These are phyloP conservation scores for Boletus huronensis DNA, from an alignment of 768 basidiomycete genomes.

Conservation along the genomic window DNA sequence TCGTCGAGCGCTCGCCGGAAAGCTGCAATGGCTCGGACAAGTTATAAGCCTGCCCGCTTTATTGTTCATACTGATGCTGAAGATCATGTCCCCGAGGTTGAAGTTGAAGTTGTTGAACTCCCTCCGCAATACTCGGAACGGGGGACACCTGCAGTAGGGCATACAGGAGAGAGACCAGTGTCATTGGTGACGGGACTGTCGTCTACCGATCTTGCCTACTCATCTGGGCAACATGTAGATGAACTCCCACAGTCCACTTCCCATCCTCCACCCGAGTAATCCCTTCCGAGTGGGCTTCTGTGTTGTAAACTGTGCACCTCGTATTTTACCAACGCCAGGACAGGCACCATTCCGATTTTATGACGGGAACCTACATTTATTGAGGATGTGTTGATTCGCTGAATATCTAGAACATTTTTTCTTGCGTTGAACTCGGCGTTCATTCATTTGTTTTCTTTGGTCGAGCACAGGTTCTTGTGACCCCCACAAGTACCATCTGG, in stretches of 20 bases:
- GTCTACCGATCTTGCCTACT: conserved; percentile 11
- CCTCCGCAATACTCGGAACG: conserved; percentile 69
- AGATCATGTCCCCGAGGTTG: conserved; percentile 44
- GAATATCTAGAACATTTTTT: conserved; percentile 8
- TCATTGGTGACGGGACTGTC: conserved; percentile 9
- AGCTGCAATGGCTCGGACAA: conserved; percentile 50
- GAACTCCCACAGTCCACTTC: conserved; percentile 1
- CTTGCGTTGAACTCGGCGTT: neutral
- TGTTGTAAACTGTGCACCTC: neutral
- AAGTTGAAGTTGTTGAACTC: conserved; percentile 62
- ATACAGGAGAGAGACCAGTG: conserved; percentile 11
- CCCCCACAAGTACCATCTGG: neutral
- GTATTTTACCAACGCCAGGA: neutral
- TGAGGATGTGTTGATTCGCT: neutral
- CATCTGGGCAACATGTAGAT: conserved; percentile 6
- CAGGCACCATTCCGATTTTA: neutral
- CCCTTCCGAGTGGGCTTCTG: neutral
- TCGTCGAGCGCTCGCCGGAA: conserved; percentile 48
- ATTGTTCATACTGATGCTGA: conserved; percentile 69
- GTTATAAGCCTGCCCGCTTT: conserved; percentile 47
- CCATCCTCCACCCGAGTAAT: conserved; percentile 14
- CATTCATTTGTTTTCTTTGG: conserved; percentile 9
- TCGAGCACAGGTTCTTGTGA: neutral
- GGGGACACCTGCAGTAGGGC: conserved; percentile 24
- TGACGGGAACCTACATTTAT: neutral